Evolutionary conservation across 805 yeast species (phyloP).

Genomic region (Kockiozyma suomiensis): DNA sequence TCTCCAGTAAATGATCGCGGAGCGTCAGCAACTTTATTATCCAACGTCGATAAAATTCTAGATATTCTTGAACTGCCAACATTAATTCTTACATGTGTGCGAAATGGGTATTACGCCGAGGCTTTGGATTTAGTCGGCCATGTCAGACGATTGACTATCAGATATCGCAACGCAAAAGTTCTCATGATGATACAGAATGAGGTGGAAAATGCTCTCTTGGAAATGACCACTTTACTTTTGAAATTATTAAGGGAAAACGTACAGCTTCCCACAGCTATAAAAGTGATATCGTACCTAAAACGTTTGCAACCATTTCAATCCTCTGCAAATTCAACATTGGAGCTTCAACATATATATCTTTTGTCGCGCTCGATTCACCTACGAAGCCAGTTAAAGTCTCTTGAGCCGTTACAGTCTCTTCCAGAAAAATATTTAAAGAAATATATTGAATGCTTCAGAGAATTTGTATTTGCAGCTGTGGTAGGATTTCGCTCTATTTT

Average conservation of each 20-base stretch:
- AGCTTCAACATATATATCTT: constrained; percentile 60
- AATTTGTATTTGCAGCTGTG: constrained; percentile 73
- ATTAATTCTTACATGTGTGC: constrained; percentile 77
- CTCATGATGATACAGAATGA: constrained; percentile 59
- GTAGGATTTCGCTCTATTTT: constrained; percentile 68
- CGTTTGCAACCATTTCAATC: constrained; percentile 50
- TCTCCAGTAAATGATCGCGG: constrained; percentile 28
- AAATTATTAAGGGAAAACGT: constrained; percentile 71
- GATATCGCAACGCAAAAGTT: constrained; percentile 65
- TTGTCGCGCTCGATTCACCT: constrained; percentile 72
- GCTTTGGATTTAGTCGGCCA: constrained; percentile 82
- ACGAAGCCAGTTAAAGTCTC: constrained; percentile 58
- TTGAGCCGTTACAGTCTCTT: constrained; percentile 58
- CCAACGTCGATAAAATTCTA: constrained; percentile 68
- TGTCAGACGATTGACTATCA: constrained; percentile 64
- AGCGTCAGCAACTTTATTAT: constrained; percentile 48
- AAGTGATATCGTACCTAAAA: constrained; percentile 73
- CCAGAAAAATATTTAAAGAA: constrained; percentile 70
- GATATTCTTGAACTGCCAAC: constrained; percentile 86
- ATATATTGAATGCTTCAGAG: constrained; percentile 81
- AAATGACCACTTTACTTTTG: constrained; percentile 72
- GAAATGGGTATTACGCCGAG: constrained; percentile 84
- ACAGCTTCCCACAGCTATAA: constrained; percentile 76
- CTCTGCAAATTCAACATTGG: constrained; percentile 38
- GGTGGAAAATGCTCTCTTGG: constrained; percentile 51